phyloP scores from a whole-genome alignment of 2,329 filamentous ascomycete species.

The Mycosphaerella sp. region DNA sequence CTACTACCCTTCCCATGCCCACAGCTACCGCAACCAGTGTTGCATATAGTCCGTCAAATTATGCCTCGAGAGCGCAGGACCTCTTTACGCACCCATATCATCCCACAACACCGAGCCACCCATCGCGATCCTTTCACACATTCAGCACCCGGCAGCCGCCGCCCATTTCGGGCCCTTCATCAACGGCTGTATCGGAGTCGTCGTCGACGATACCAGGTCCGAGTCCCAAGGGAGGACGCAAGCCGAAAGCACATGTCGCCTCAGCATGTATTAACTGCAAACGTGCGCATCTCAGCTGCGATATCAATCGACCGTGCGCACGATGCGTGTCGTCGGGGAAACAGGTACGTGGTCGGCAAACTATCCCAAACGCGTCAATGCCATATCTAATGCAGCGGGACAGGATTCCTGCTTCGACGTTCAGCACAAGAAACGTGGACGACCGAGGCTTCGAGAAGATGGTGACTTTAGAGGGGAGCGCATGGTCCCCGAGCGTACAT shows the following conservation, averaged over 20 bases:
- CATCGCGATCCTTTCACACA: not conserved
- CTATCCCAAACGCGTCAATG: not conserved
- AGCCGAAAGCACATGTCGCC: slow-evolving; percentile 61
- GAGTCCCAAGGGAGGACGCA: slow-evolving; percentile 22
- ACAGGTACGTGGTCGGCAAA: slow-evolving; percentile 40
- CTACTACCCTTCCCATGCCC: slow-evolving; percentile 16
- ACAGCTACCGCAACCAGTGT: slow-evolving; percentile 11
- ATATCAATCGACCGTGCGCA: slow-evolving; percentile 67
- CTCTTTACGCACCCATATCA: not conserved
- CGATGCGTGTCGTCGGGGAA: slow-evolving; percentile 73
- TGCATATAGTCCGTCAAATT: slow-evolving; percentile 11
- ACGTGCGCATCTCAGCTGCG: slow-evolving; percentile 65
- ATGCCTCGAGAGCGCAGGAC: not conserved
- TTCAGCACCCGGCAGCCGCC: slow-evolving; percentile 13
- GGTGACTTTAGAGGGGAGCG: slow-evolving; percentile 25
- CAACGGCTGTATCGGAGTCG: slow-evolving; percentile 2
- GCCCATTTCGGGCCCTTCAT: not conserved
- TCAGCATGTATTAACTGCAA: slow-evolving; percentile 84
- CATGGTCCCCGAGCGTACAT: slow-evolving; percentile 12
- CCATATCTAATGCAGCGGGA: slow-evolving; percentile 10
- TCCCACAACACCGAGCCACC: not conserved
- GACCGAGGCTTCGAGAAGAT: slow-evolving; percentile 70
- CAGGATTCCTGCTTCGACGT: slow-evolving; percentile 76
- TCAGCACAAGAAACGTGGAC: slow-evolving; percentile 76
- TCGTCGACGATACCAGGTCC: slow-evolving; percentile 6